A percentile compares a stretch with the other conserved stretches of the same genome.
phyloP scores from a whole-genome alignment of 306 rosid species.

The Prinsepia uniflora region DNA sequence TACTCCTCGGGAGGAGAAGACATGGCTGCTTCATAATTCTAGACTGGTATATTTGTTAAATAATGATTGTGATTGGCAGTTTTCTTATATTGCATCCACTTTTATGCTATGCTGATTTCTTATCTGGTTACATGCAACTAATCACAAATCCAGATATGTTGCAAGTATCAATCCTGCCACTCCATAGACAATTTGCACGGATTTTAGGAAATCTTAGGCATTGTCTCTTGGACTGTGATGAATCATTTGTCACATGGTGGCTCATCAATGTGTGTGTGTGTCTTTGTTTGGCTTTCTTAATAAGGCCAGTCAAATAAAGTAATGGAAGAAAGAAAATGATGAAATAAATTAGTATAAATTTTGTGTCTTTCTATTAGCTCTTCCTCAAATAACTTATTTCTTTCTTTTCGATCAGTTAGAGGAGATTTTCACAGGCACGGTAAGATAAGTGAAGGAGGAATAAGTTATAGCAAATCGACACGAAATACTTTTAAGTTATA shows the following conservation, averaged over 20 bases:
- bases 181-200: slow-evolving; percentile 65
- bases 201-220: slow-evolving; percentile 84
- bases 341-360: too few relatives aligned
- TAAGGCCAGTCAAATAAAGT: too few relatives aligned
- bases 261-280: background rate
- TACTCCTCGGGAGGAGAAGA: slow-evolving; percentile 62
- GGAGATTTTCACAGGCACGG: too few relatives aligned
- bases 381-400: too few relatives aligned
- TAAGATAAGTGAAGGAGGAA: too few relatives aligned
- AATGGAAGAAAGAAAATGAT: too few relatives aligned
- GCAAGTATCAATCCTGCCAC: slow-evolving; percentile 83
- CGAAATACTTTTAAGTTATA: too few relatives aligned
- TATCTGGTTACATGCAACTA: slow-evolving; percentile 51
- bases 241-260: slow-evolving; percentile 8
- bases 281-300: background rate
- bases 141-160: slow-evolving; percentile 99
- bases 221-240: slow-evolving; percentile 16
- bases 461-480: too few relatives aligned
- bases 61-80: slow-evolving; percentile 14
- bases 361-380: too few relatives aligned
- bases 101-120: slow-evolving; percentile 11
- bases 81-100: slow-evolving; percentile 27
- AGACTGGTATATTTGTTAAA: slow-evolving; percentile 62
- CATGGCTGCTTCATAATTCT: slow-evolving; percentile 62
- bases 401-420: too few relatives aligned